These are phyloP conservation scores for Ogataea pini DNA, from an alignment of 805 yeast species.

Conservation along the genomic window DNA sequence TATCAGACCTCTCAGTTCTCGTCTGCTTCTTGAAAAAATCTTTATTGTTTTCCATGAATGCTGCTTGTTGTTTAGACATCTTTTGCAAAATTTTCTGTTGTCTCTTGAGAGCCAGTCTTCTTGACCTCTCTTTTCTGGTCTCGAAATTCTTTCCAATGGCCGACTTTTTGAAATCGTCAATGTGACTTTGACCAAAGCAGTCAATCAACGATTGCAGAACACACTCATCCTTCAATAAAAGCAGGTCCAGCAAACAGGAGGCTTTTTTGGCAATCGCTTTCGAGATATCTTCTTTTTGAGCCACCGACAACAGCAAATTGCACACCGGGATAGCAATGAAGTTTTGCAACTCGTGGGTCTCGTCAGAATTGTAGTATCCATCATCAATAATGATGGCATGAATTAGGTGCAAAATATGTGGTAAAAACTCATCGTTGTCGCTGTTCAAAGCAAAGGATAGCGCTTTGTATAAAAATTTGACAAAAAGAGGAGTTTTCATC, in stretches of 20 bases:
- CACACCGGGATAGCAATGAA: slow-evolving; percentile 58
- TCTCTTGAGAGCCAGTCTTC: slow-evolving; percentile 59
- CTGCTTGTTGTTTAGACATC: slow-evolving; percentile 55
- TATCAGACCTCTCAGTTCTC: slow-evolving; percentile 14
- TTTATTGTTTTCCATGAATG: slow-evolving; percentile 44
- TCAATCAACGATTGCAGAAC: slow-evolving; percentile 53
- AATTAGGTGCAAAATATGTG: slow-evolving; percentile 63
- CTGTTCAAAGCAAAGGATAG: slow-evolving; percentile 52
- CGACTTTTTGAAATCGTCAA: slow-evolving; percentile 49
- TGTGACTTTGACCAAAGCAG: slow-evolving; percentile 58
- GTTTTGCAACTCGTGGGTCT: slow-evolving; percentile 31
- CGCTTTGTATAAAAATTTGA: slow-evolving; percentile 58
- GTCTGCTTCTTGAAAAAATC: slow-evolving; percentile 23
- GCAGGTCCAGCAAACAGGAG: slow-evolving; percentile 50
- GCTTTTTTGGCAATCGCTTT: slow-evolving; percentile 54
- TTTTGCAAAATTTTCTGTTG: slow-evolving; percentile 61
- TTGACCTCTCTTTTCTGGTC: slow-evolving; percentile 55
- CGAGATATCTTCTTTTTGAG: slow-evolving; percentile 50
- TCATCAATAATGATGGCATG: slow-evolving; percentile 57
- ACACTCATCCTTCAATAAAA: slow-evolving; percentile 49
- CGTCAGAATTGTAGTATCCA: slow-evolving; percentile 36
- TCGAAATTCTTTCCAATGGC: slow-evolving; percentile 46
- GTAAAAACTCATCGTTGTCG: slow-evolving; percentile 54
- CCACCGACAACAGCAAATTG: slow-evolving; percentile 53
- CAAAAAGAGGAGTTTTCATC: slow-evolving; percentile 53